Evolutionary conservation across 2,329 filamentous ascomycete species (phyloP).

Genomic region (Aspergillus udagawae): DNA sequence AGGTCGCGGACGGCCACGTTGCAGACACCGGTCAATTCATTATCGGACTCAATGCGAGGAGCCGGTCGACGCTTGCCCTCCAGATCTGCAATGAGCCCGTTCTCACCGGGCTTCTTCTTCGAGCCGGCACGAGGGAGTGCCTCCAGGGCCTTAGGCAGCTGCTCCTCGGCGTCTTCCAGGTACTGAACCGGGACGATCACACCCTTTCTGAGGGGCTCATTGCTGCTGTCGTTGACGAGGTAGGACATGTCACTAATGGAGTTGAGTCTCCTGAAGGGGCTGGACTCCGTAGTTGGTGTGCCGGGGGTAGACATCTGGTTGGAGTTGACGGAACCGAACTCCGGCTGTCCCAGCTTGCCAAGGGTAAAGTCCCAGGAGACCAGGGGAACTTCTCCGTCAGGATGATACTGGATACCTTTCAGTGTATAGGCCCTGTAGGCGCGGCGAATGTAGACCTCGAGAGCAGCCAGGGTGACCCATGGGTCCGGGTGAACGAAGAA

Average conservation of each 20-base stretch:
- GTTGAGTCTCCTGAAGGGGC: constrained; percentile 74
- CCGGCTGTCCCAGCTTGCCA: constrained; percentile 85
- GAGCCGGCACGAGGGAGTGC: constrained; percentile 61
- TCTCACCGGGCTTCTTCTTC: constrained; percentile 54
- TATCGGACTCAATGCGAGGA: constrained; percentile 55
- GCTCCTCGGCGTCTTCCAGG: constrained; percentile 88
- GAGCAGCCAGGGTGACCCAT: constrained; percentile 87
- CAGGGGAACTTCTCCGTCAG: constrained; percentile 64
- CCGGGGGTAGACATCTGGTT: constrained; percentile 80
- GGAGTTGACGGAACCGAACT: constrained; percentile 74
- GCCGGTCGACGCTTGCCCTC: constrained; percentile 65
- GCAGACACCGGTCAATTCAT: constrained; percentile 85
- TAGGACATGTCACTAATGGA: constrained; percentile 98
- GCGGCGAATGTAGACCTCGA: constrained; percentile 94
- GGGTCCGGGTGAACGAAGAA: constrained; percentile 95
- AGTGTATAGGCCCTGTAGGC: constrained; percentile 95
- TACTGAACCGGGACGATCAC: constrained; percentile 92
- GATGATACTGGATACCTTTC: constrained; percentile 83
- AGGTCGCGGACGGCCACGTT: constrained; percentile 89
- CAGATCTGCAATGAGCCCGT: constrained; percentile 67
- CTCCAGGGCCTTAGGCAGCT: constrained; percentile 78
- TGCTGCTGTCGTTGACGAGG: constrained; percentile 62
- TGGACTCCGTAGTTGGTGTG: constrained; percentile 61
- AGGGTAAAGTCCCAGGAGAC: constrained; percentile 95
- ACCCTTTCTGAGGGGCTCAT: constrained; percentile 82